Base-by-base conservation (phyloP, 2,329 filamentous ascomycete genomes). In the Colletotrichum godetiae region DNA sequence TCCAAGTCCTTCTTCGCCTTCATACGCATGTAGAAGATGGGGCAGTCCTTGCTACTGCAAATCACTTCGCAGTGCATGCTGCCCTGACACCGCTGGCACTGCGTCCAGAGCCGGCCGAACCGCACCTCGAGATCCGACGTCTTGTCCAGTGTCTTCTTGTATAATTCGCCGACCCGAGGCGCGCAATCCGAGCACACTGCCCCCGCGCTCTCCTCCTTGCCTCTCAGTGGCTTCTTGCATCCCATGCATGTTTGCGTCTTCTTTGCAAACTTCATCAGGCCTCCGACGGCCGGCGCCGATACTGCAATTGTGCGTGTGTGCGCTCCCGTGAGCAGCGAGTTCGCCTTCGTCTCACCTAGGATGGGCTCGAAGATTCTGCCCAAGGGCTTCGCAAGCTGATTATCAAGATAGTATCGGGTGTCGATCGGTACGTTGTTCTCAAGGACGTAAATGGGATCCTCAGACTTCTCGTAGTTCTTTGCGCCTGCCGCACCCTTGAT, bases 11-110 rank as follows among this genome's bases (percentile, higher is more conserved):
- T 99, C 89, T 98, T 97, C 37, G 96, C 96, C 88, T 99, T 99
- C 97, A 99, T 99, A 5, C 97, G 92, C 97, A 99, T 99, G 83
- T 99, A 99, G 84, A 99, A 99, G 79, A 99, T 99, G 1, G 97
- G 97, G 81, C 97, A 99, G 86, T 99, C 97, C 82, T 95, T 94
- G 81, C 93, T 96, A 75, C 93, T 95, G 86, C 97, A 99, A 78
- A 99, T 98, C 67, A 99, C 97, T 83, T 99, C 97, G 82, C 95
- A 97, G 85, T 99, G 97, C 89, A 99, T 93, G 85, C 95, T 98
- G 67, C 95, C 97, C 85, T 99, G 97, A 82, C 97, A 99, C 55
- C 97, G 89, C 86, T 99, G 97, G 82, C 97, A 99, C 83, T 99
- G 97, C 61, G 97, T 99, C 97, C 97, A 99, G 64, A 99, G 88